Conservation (phyloP, 352 stramenopile genomes). For the Globisporangium rhizosaccharum region DNA sequence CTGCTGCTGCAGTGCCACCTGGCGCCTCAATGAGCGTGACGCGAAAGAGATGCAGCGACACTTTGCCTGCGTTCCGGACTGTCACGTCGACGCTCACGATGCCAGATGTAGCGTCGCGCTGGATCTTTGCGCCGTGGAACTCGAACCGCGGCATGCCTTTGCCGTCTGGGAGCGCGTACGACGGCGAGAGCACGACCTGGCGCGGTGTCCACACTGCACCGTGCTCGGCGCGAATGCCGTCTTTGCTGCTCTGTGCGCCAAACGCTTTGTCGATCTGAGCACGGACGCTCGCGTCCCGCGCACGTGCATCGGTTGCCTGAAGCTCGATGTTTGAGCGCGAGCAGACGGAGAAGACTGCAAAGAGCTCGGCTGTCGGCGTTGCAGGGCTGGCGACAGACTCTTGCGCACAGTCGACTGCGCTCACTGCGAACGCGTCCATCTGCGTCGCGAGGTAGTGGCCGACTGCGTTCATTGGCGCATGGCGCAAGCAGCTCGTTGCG, state of each 20-base stretch:
- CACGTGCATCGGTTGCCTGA: slow-evolving; percentile 14
- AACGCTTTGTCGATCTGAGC: slow-evolving; percentile 14
- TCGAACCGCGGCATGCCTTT: slow-evolving; percentile 39
- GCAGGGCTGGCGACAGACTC: slow-evolving; percentile 18
- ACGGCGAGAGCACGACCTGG: slow-evolving; percentile 22
- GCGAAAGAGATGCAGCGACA: slow-evolving; percentile 42
- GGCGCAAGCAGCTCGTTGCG: slow-evolving; percentile 26
- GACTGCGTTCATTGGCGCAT: slow-evolving; percentile 28
- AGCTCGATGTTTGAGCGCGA: slow-evolving; percentile 38
- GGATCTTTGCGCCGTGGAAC: slow-evolving; percentile 28
- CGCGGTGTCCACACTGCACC: slow-evolving; percentile 25
- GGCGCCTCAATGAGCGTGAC: slow-evolving; percentile 19
- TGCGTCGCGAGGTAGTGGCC: slow-evolving; percentile 25
- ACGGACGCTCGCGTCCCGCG: slow-evolving; percentile 23
- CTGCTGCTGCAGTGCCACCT: background rate
- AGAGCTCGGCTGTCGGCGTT: slow-evolving; percentile 22
- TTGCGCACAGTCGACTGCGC: slow-evolving; percentile 35
- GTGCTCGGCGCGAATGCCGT: slow-evolving; percentile 7
- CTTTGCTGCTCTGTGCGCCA: slow-evolving; percentile 5
- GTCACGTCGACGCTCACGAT: slow-evolving; percentile 28
- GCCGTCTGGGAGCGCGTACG: slow-evolving; percentile 30
- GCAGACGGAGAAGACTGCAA: slow-evolving; percentile 33
- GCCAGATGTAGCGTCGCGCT: slow-evolving; percentile 20
- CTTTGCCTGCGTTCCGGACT: slow-evolving; percentile 35
- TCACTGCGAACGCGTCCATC: slow-evolving; percentile 30